These are phyloP conservation scores for Rauvolfia tetraphylla DNA, from an alignment of 257 asterid species.

Conservation along the genomic window DNA sequence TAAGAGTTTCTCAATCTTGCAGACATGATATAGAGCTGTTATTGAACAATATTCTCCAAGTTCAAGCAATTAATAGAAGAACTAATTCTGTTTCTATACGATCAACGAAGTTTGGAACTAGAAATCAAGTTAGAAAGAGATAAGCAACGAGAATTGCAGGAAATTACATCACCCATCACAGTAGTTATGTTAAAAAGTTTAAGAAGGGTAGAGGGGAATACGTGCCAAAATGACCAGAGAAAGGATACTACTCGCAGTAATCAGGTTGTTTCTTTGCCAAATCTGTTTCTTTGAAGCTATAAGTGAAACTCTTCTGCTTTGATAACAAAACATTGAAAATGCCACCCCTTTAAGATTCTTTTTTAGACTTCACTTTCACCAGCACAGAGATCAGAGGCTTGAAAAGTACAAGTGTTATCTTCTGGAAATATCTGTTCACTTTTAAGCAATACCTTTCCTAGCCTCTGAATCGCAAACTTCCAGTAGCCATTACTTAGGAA, in stretches of 20 bases:
- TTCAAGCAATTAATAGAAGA: background rate
- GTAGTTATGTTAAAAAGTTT: background rate
- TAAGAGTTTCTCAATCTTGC: background rate
- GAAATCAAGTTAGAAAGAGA: background rate
- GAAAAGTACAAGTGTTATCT: background rate
- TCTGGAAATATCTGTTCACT: background rate
- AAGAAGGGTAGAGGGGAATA: background rate
- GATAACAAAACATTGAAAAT: background rate
- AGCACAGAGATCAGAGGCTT: background rate
- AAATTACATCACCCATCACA: background rate
- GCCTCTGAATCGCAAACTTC: background rate
- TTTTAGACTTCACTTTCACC: background rate
- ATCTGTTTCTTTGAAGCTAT: background rate
- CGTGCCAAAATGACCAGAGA: background rate
- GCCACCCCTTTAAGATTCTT: background rate
- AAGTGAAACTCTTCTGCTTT: background rate
- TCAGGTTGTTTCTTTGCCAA: background rate
- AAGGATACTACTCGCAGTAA: background rate
- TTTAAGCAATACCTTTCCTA: background rate
- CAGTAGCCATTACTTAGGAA: background rate
- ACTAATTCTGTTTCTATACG: background rate
- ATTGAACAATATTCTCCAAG: background rate
- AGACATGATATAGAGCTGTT: background rate
- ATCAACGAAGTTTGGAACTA: background rate
- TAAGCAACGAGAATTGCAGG: background rate